A percentile compares a stretch with the other conserved stretches of the same genome.
phyloP scores from a whole-genome alignment of 306 rosid genomes.

The Prunus davidiana region DNA sequence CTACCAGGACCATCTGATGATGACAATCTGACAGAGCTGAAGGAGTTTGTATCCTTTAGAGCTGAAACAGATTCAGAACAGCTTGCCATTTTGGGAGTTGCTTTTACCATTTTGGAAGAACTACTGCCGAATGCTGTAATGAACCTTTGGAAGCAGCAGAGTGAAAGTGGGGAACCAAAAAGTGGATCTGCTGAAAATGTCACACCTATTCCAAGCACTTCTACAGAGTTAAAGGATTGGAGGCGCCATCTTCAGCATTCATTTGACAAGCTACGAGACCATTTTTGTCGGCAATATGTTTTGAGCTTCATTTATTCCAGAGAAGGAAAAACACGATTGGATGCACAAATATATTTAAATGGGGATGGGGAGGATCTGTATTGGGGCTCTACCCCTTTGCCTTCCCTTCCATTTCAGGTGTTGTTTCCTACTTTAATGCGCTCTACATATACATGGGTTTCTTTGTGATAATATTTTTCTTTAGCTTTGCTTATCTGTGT shows the following conservation, averaged over 20 bases:
- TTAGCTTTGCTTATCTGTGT: not conserved
- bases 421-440: conserved; percentile 21
- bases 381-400: conserved; percentile 66
- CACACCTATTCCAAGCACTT: conserved; percentile 45
- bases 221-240: conserved; percentile 84
- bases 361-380: conserved; percentile 59
- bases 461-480: not conserved
- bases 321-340: conserved; percentile 83
- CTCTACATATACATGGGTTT: not conserved
- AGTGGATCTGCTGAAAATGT: conserved; percentile 45
- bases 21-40: conserved; percentile 75
- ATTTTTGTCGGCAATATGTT: conserved; percentile 88
- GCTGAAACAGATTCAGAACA: conserved; percentile 97
- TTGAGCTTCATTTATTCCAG: conserved; percentile 90
- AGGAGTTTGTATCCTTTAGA: conserved; percentile 66
- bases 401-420: conserved; percentile 99
- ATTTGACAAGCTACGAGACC: conserved; percentile 94
- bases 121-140: conserved; percentile 74
- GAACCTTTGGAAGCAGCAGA: conserved; percentile 61
- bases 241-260: conserved; percentile 87
- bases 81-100: conserved; percentile 82
- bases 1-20: conserved; percentile 91
- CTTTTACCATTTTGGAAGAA: conserved; percentile 84
- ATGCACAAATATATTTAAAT: conserved; percentile 75
- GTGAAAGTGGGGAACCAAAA: conserved; percentile 50